These are phyloP conservation scores for Verbascum thapsus DNA, from an alignment of 257 asterid species.

Conservation along the genomic window DNA sequence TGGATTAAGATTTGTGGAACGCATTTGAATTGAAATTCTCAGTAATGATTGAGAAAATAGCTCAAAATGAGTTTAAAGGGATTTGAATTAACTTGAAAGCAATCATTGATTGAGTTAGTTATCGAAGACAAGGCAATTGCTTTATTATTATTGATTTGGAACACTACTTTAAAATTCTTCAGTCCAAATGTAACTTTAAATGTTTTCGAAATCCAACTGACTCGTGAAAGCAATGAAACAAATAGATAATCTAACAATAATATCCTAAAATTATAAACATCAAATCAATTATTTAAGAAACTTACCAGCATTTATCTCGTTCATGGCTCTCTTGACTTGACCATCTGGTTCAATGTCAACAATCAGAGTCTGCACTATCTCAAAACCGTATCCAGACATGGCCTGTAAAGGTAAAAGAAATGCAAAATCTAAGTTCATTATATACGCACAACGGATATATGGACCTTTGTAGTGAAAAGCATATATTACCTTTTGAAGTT, in stretches of 20 bases:
- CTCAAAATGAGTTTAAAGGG: too few species aligned
- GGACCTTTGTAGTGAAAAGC: constrained; percentile 3
- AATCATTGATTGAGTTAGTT: too few species aligned
- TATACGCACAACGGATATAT: neutral
- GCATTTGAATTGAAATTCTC: too few species aligned
- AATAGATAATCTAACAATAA: neutral
- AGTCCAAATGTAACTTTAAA: too few species aligned
- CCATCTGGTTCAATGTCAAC: constrained; percentile 82
- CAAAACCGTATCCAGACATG: constrained; percentile 81
- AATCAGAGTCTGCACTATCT: constrained; percentile 86
- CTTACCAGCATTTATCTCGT: constrained; percentile 72
- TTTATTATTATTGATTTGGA: too few species aligned
- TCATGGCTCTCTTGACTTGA: constrained; percentile 84
- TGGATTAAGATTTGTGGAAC: too few species aligned
- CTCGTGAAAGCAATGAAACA: too few species aligned
- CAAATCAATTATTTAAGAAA: constrained; percentile 1
- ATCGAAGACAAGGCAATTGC: too few species aligned
- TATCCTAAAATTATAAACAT: neutral
- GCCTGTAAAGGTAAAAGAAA: constrained; percentile 46
- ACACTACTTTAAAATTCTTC: too few species aligned
- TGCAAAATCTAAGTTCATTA: neutral
- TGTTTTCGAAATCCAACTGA: too few species aligned
- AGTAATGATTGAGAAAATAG: too few species aligned
- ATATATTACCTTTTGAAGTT: constrained; percentile 67
- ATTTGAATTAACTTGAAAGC: too few species aligned